Evolutionary conservation across 441 rosid genomes (phyloP), one percentile per base, ranked within the genome.

Genomic region (Euphorbia corollata): DNA sequence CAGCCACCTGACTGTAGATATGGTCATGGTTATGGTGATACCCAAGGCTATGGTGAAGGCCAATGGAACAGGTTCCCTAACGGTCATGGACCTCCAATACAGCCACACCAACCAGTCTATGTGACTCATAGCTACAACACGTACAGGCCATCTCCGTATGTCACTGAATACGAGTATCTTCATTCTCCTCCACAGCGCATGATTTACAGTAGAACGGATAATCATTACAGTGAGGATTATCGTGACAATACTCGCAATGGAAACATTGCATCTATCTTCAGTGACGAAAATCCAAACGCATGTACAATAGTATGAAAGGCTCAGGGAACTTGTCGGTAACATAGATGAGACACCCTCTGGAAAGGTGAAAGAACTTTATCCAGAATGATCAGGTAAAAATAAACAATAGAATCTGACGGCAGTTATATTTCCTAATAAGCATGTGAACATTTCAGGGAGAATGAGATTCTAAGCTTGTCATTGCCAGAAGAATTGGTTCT

Each of bases 241-340:
- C 82, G 76, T 58, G 75, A 70, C 32, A 69, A 65, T 58, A 71
- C 72, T 54, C 74, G 68, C 23, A 87, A 73, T 41, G 84, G 83
- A 59, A 88, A 83, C 71, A 79, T 88, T 30, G 72, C 90, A 32
- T 83, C 91, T 4, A 81, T 88, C 23, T 86, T 88, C 67, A 88
- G 91, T 10, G 91, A 88, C 3, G 91, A 88, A 77, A 86, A 88
- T 70, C 95, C 95, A 16, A 82, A 86, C 68, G 91, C 95, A 12
- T 86, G 95, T 62, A 73, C 64, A 34, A 72, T 86, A 38, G 71
- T 77, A 80, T 88, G 68, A 85, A 71, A 65, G 66, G 56, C 24
- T 30, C 23, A n/a, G 18, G 43, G 10, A 65, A 27, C 55, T 6
- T 20, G 11, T 3, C n/a, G 16, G 19, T 32, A 22, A 63, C 61